Percentiles rank a stretch among this genome's conserved stretches.
Evolutionary conservation across 805 yeast species (phyloP).

Genomic region (Candida wancherniae): DNA sequence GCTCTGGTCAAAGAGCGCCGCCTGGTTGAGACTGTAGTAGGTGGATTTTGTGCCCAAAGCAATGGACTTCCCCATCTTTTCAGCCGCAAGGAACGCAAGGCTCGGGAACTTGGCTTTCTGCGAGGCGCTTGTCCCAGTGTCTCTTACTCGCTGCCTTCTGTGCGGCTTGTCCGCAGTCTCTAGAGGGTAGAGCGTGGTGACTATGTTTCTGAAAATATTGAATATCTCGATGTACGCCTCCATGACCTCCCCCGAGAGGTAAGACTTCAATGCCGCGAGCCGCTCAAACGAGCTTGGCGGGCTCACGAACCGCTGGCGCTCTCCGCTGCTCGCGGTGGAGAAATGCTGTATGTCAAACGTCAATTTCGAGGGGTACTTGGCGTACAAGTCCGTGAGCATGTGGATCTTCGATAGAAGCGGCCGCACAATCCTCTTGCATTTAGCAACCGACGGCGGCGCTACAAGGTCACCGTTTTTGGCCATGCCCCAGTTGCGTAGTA

Average conservation of each 20-base stretch:
- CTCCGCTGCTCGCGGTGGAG: not conserved
- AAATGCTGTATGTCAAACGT: constrained; percentile 7
- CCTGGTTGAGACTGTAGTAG: constrained; percentile 28
- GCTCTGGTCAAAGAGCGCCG: constrained; percentile 21
- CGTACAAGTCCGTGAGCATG: constrained; percentile 24
- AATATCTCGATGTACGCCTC: constrained; percentile 29
- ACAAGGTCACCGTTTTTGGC: too few relatives aligned
- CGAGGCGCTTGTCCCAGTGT: not conserved
- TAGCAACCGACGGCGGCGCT: constrained; percentile 15
- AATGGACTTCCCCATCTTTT: constrained; percentile 30
- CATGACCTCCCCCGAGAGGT: constrained; percentile 24
- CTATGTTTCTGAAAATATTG: constrained; percentile 23
- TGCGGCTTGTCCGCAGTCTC: not conserved
- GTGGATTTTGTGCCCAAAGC: constrained; percentile 32
- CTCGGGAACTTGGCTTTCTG: constrained; percentile 3
- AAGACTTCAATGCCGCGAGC: constrained; percentile 22
- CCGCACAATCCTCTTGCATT: constrained; percentile 32
- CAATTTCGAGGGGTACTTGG: constrained; percentile 23
- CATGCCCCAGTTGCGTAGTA: too few relatives aligned
- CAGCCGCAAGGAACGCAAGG: constrained; percentile 23
- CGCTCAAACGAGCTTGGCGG: constrained; percentile 21
- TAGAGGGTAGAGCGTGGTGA: constrained; percentile 15
- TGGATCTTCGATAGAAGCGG: constrained; percentile 37
- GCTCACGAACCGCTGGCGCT: constrained; percentile 1
- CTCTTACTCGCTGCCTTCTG: not conserved